Conservation (phyloP, 1,139 yeast genomes). For the Yamadazyma songkhlaensis region DNA sequence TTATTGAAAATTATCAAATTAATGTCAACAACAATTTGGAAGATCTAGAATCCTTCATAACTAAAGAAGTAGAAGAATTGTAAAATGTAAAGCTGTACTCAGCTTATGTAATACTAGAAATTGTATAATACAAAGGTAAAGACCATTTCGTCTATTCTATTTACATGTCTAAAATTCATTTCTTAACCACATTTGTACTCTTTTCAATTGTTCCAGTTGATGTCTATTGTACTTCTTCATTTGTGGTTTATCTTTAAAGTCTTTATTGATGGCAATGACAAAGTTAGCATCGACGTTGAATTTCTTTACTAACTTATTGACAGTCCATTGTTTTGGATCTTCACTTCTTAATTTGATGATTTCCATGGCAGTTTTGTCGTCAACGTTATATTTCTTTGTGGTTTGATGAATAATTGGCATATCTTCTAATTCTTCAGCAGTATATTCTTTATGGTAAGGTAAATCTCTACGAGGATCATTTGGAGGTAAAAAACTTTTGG, state of each 20-base stretch:
- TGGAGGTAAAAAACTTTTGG: constrained; percentile 68
- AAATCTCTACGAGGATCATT: constrained; percentile 55
- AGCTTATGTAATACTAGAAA: too few species aligned
- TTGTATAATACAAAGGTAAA: too few species aligned
- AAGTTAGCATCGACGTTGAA: constrained; percentile 36
- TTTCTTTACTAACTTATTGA: constrained; percentile 63
- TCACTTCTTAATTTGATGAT: constrained; percentile 58
- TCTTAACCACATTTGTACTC: constrained; percentile 62
- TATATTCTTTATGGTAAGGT: constrained; percentile 22
- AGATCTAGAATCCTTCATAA: constrained; percentile 23
- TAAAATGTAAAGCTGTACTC: neutral
- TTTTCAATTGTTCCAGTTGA: constrained; percentile 52
- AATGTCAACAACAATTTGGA: constrained; percentile 61
- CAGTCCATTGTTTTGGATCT: constrained; percentile 66
- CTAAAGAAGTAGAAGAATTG: constrained; percentile 6
- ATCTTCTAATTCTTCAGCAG: constrained; percentile 42
- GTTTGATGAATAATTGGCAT: constrained; percentile 51
- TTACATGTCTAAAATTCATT: constrained; percentile 36
- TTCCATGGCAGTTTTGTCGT: constrained; percentile 58
- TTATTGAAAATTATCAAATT: constrained; percentile 61
- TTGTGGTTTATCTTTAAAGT: constrained; percentile 9
- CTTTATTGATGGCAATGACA: constrained; percentile 14
- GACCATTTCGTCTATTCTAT: neutral
- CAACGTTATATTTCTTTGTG: constrained; percentile 56
- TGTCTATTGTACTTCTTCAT: constrained; percentile 25